Conservation (phyloP, 768 basidiomycete genomes). For the Podaxis sp. region DNA sequence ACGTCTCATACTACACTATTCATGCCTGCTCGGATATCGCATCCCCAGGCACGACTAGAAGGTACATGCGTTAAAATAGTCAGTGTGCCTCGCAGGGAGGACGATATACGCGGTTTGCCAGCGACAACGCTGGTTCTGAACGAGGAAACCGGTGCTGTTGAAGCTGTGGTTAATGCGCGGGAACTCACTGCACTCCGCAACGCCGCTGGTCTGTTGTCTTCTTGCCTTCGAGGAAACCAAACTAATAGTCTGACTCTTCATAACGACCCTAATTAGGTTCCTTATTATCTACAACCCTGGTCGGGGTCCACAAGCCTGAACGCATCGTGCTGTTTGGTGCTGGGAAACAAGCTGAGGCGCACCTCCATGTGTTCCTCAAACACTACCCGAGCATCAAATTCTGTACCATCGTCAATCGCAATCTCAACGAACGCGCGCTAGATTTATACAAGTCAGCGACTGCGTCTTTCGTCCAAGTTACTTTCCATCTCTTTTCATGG, state of each 20-base stretch:
- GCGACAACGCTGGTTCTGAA: slow-evolving; percentile 78
- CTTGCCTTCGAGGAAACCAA: not conserved
- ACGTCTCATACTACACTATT: slow-evolving; percentile 64
- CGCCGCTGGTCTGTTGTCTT: slow-evolving; percentile 61
- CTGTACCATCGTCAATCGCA: slow-evolving; percentile 67
- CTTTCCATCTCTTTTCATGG: slow-evolving; percentile 23
- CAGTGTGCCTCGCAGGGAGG: slow-evolving; percentile 54
- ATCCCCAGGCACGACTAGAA: slow-evolving; percentile 13
- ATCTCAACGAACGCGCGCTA: slow-evolving; percentile 46
- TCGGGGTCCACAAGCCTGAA: slow-evolving; percentile 40
- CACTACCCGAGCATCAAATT: slow-evolving; percentile 51
- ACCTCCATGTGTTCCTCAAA: slow-evolving; percentile 60
- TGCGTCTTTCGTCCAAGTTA: slow-evolving; percentile 25
- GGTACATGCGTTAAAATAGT: slow-evolving; percentile 82
- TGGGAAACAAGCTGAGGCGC: slow-evolving; percentile 67
- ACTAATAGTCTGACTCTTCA: not conserved
- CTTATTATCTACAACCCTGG: slow-evolving; percentile 59
- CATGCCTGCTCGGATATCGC: slow-evolving; percentile 70
- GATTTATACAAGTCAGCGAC: slow-evolving; percentile 31
- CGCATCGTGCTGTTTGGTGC: slow-evolving; percentile 68
- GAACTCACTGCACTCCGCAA: slow-evolving; percentile 79
- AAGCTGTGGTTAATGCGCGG: slow-evolving; percentile 76
- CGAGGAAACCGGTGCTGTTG: slow-evolving; percentile 65
- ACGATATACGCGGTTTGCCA: slow-evolving; percentile 59
- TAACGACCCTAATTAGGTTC: slow-evolving; percentile 47